Evolutionary conservation across 192 early-diverging fungal species (phyloP), one percentile per base, ranked within the genome.

Genomic region (Thamnidium elegans): DNA sequence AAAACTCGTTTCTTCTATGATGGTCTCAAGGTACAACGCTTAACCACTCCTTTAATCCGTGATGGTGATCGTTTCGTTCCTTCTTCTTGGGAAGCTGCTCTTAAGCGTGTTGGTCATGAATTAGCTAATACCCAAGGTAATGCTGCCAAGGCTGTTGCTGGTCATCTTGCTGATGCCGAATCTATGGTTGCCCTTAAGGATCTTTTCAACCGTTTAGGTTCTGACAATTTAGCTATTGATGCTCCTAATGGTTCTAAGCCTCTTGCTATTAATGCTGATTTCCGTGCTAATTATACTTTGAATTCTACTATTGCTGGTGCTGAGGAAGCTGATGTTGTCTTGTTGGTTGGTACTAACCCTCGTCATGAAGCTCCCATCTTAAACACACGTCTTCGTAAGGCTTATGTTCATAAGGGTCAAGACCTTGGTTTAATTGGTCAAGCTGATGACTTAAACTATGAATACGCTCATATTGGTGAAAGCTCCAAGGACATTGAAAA

Each of bases 1-100:
- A 97, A 96, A 85, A 94, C 94, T 50, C 88, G 97, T 34, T 97
- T 93, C 71, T 87, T 90, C 47, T 94, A 85, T 68, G 97, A 99
- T 74, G 97, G 97, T 52, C 83, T 99, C 30, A 97, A 95, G 86
- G 86, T 91, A 20, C 97, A 99, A 81, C 84, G 97, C 61, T 82
- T 99, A 60, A 97, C 95, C 31, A 87, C 86, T 19, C 97, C 97
- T 23, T 84, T 99, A 69, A 76, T 97, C 58, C 89, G 93, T 65
- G 70, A 87, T 61, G 91, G 89, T 34, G 87, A 89, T 68, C 83
- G 87, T 45, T 94, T 99, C 64, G 88, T 92, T 45, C 84, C 84
- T 7, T 86, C 83, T 31, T 84, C 90, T 50, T 99, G 97, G 97
- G 79, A 81, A 39, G 89, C 95, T 20, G 97, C 95, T 11, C 80